Evolutionary conservation across 139 green algal species (phyloP).

Genomic region (Chlorella sp.): DNA sequence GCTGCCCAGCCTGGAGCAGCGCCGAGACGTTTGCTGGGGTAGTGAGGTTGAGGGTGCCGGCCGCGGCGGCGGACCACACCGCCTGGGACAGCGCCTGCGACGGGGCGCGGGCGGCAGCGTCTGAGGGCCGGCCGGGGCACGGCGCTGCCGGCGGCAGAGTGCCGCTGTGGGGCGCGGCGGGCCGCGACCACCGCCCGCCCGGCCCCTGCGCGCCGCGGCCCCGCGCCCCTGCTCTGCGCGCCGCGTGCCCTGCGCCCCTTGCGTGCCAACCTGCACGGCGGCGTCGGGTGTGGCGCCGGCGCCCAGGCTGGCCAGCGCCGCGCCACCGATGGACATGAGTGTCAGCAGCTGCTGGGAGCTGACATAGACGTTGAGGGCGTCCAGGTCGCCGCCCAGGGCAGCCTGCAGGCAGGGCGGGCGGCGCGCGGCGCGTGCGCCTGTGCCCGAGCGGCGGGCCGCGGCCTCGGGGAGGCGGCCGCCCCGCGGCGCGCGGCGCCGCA

Average conservation of each 20-base stretch:
- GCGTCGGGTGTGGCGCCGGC: neutral
- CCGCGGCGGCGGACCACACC: neutral
- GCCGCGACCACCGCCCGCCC: neutral
- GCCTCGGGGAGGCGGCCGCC: too few species aligned
- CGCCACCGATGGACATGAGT: neutral
- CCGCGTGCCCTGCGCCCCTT: neutral
- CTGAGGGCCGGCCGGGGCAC: neutral
- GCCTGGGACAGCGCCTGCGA: neutral
- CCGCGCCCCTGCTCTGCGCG: neutral
- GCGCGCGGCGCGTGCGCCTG: too few species aligned
- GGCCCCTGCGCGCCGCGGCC: neutral
- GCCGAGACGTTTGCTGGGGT: neutral
- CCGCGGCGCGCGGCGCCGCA: too few species aligned
- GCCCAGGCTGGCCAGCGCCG: neutral
- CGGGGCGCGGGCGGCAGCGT: neutral
- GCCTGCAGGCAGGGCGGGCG: too few species aligned
- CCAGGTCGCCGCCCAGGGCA: neutral
- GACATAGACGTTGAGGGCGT: conserved; percentile 2
- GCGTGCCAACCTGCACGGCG: neutral
- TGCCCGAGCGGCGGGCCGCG: too few species aligned
- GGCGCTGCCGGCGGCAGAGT: neutral
- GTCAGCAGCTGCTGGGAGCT: neutral
- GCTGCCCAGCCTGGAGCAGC: neutral
- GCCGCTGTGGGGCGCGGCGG: neutral
- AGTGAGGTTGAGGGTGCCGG: conserved; percentile 13